Evolutionary conservation across 352 stramenopile species (phyloP).

Genomic region (Globisporangium lucens): DNA sequence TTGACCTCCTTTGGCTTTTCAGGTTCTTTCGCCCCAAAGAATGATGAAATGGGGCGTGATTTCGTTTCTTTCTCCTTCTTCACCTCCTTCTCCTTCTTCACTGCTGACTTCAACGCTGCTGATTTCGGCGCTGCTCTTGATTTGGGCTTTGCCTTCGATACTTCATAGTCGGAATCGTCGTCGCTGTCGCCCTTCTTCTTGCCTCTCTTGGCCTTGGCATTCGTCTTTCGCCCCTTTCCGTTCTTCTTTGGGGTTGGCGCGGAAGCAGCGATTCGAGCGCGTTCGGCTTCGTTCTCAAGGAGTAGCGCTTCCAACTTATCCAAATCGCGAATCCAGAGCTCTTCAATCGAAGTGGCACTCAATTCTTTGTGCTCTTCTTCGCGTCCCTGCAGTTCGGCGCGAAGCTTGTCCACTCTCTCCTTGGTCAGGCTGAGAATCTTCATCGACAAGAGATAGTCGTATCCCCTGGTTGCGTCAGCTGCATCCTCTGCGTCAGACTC

Average conservation of each 20-base stretch:
- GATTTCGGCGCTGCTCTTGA: slow-evolving; percentile 27
- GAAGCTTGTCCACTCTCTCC: slow-evolving; percentile 91
- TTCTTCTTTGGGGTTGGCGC: slow-evolving; percentile 59
- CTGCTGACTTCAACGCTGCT: slow-evolving; percentile 18
- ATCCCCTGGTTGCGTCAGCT: slow-evolving; percentile 54
- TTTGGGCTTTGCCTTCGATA: slow-evolving; percentile 44
- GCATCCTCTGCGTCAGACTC: slow-evolving; percentile 60
- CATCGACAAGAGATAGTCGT: slow-evolving; percentile 96
- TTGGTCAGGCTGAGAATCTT: slow-evolving; percentile 92
- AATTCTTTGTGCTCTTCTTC: slow-evolving; percentile 86
- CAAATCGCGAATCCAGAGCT: slow-evolving; percentile 94
- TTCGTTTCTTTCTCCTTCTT: slow-evolving; percentile 24
- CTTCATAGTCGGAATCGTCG: slow-evolving; percentile 66
- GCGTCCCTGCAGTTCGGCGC: slow-evolving; percentile 83
- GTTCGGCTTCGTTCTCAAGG: slow-evolving; percentile 57
- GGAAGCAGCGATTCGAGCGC: slow-evolving; percentile 49
- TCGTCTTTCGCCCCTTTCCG: slow-evolving; percentile 34
- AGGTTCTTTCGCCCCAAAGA: slow-evolving; percentile 44
- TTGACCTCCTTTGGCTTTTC: slow-evolving; percentile 19
- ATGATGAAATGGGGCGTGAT: slow-evolving; percentile 34
- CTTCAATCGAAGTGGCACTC: slow-evolving; percentile 73
- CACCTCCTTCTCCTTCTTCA: slow-evolving; percentile 24
- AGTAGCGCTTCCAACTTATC: slow-evolving; percentile 84
- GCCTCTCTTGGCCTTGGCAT: slow-evolving; percentile 52
- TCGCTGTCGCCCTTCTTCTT: slow-evolving; percentile 36